Evolutionary conservation across 148 eudicot genomes (phyloP), one percentile per base, ranked within the genome.

Genomic region (Silene conica): DNA sequence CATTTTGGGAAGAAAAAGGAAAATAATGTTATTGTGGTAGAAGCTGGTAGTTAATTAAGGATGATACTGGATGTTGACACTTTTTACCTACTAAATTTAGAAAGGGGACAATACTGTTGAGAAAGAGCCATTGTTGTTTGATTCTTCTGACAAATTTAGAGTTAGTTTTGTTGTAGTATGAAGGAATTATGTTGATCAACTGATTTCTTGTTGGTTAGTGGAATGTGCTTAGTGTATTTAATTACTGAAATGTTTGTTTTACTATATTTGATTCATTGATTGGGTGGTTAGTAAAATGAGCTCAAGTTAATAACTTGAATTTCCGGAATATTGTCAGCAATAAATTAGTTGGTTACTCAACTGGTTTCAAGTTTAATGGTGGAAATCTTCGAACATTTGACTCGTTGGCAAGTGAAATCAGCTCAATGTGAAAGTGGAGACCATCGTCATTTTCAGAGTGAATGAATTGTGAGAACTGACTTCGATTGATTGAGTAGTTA

Each of bases 121-220:
- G n/a, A n/a, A n/a, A 21, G 0, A 6, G 43, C 43, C 7, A 61
- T 34, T 14, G 13, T 63, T 64, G 3, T 28, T 64, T 5, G 6
- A 16, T 63, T 28, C 25, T 26, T 4, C 18, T 6, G 23, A 26
- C 41, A 34, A 34, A 6, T 34, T 34, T 34, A 34, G 5, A 26
- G 28, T 1, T 34, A 5, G 5, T 34, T 60, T 6, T 21, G 4
- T 43, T 46, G 3, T n/a, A n/a, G n/a, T n/a, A n/a, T n/a, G n/a
- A n/a, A 92, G 97, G 96, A 88, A 78, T 13, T 60, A 14, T 21
- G 4, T 43, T 46, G 3, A 12, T 20, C 18, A 25, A 13, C 21
- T 13, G 1, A 72, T 59, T 20, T 14, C 1, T 20, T 15, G 58
- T 67, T 26, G 22, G 8, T 67, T 64, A 6, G 8, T 34, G 31